A percentile compares a stretch with the other conserved stretches of the same genome.
phyloP scores from a whole-genome alignment of 148 eudicot genomes.

The Chenopodium album region DNA sequence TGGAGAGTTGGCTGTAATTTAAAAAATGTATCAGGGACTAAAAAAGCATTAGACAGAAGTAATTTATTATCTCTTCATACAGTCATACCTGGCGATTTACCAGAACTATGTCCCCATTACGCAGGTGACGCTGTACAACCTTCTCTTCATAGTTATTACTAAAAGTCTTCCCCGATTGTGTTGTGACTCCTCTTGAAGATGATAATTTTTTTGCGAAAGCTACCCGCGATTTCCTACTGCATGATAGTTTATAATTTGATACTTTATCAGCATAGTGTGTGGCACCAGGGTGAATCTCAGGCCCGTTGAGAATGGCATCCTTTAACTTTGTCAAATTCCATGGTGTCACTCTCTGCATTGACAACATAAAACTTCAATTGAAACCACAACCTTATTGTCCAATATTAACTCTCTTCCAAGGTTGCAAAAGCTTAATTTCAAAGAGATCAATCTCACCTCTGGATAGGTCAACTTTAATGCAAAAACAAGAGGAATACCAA shows the following conservation, averaged over 20 bases:
- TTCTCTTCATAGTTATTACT: conserved; percentile 65
- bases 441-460: conserved; percentile 54
- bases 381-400: not conserved
- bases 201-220: conserved; percentile 64
- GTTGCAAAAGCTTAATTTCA: too few species aligned
- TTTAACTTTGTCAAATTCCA: conserved; percentile 74
- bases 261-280: conserved; percentile 66
- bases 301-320: conserved; percentile 77
- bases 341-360: conserved; percentile 78
- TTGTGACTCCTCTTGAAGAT: conserved; percentile 74
- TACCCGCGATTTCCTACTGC: conserved; percentile 51
- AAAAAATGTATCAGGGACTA: conserved; percentile 1
- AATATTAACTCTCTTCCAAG: not conserved
- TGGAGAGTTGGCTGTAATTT: conserved; percentile 85
- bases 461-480: conserved; percentile 85
- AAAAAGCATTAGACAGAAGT: not conserved
- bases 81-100: conserved; percentile 78
- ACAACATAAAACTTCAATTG: conserved; percentile 2
- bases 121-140: conserved; percentile 69
- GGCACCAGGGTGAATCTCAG: conserved; percentile 93
- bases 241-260: conserved; percentile 42
- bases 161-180: conserved; percentile 45
- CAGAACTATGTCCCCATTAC: conserved; percentile 85
- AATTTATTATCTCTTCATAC: not conserved
- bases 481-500: conserved; percentile 95